These are phyloP conservation scores for Globisporangium irregulare DNA, from an alignment of 352 stramenopile species.

Conservation along the genomic window DNA sequence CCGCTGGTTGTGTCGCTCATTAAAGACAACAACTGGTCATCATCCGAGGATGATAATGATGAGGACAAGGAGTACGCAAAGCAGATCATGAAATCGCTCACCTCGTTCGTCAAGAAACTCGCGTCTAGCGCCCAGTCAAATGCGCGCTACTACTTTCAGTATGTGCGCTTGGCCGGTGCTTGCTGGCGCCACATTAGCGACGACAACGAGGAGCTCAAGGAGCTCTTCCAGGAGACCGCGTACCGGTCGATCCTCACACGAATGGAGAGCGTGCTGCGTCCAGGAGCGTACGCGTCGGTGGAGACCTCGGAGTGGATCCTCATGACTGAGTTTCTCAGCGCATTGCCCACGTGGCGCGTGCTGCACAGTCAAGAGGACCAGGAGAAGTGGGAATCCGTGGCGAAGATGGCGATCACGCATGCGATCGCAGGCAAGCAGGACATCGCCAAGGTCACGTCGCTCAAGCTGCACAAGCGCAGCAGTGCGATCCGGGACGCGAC, in stretches of 20 bases:
- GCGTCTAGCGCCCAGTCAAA: conserved; percentile 18
- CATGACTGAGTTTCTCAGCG: conserved; percentile 34
- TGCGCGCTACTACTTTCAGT: conserved; percentile 22
- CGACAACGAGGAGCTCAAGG: conserved; percentile 1
- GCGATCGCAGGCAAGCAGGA: conserved; percentile 61
- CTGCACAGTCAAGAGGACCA: conserved; percentile 26
- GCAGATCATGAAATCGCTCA: conserved; percentile 11
- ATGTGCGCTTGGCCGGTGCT: conserved; percentile 17
- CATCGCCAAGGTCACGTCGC: conserved; percentile 36
- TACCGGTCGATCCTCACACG: conserved; percentile 28
- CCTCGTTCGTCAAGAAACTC: conserved; percentile 20
- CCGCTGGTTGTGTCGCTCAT: conserved; percentile 20
- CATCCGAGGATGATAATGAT: not conserved
- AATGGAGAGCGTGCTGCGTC: conserved; percentile 30
- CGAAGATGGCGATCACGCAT: conserved; percentile 49
- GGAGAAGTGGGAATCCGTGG: conserved; percentile 51
- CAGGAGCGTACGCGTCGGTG: conserved; percentile 31
- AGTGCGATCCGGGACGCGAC: conserved; percentile 27
- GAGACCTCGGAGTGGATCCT: conserved; percentile 40
- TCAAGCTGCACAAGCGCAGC: conserved; percentile 55
- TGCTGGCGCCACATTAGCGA: conserved; percentile 18
- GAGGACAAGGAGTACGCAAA: not conserved
- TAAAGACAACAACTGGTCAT: conserved; percentile 13
- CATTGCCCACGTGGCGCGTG: conserved; percentile 26
- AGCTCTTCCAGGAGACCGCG: conserved; percentile 28